These are phyloP conservation scores for Hypholoma sublateritium DNA, from an alignment of 768 basidiomycete genomes.

Conservation along the genomic window DNA sequence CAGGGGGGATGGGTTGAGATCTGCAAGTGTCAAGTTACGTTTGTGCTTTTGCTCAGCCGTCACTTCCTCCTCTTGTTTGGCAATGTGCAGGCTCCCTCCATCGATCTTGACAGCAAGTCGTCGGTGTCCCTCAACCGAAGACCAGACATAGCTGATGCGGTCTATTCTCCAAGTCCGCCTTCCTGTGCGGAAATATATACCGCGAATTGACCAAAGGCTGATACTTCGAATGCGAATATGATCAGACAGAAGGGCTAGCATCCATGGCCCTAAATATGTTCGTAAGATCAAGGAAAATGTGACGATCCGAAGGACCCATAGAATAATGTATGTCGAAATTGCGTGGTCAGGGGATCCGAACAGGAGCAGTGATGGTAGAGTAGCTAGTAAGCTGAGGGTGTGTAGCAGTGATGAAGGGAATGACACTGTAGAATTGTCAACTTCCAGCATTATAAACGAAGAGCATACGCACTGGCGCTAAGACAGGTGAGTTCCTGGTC, in stretches of 20 bases:
- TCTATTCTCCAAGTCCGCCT: conserved; percentile 59
- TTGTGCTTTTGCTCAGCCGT: conserved; percentile 31
- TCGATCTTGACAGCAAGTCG: conserved; percentile 65
- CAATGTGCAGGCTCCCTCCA: conserved; percentile 56
- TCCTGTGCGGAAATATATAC: conserved; percentile 65
- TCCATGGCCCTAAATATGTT: conserved; percentile 65
- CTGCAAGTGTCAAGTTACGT: conserved; percentile 45
- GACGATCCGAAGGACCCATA: conserved; percentile 52
- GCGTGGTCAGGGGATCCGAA: conserved; percentile 28
- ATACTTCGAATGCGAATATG: conserved; percentile 70
- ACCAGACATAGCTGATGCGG: conserved; percentile 63
- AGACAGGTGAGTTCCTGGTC: too few relatives aligned
- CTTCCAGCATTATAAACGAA: too few relatives aligned
- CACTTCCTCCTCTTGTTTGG: conserved; percentile 23
- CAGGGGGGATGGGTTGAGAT: conserved; percentile 46
- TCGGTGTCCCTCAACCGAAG: conserved; percentile 46
- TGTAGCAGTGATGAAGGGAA: conserved; percentile 8
- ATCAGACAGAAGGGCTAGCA: conserved; percentile 59
- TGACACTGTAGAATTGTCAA: conserved; percentile 8
- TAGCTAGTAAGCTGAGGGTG: conserved; percentile 10
- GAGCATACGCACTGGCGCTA: too few relatives aligned
- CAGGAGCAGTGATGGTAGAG: conserved; percentile 23
- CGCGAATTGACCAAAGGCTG: conserved; percentile 76
- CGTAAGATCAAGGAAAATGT: conserved; percentile 60
- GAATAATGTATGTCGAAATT: conserved; percentile 41